Percentiles rank a stretch among this genome's conserved stretches.
These are phyloP conservation scores for Tetrapyrgos nigripes DNA, from an alignment of 1,284 basidiomycete species.

Conservation along the genomic window DNA sequence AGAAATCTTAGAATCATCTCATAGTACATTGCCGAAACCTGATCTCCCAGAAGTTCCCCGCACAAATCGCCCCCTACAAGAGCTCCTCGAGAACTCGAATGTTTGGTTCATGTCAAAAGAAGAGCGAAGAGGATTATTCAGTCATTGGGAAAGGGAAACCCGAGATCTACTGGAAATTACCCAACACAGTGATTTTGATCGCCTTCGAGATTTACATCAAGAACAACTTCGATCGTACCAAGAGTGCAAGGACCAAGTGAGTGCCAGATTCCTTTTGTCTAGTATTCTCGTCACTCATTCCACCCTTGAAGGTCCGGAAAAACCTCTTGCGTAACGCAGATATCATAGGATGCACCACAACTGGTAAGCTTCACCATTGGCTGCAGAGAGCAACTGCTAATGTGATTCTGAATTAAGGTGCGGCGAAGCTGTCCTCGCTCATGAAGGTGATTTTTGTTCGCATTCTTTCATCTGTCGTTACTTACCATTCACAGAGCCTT, in stretches of 20 bases:
- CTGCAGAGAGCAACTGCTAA: not conserved
- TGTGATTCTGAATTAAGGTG: conserved; percentile 47
- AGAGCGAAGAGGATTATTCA: conserved; percentile 39
- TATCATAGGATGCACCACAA: conserved; percentile 77
- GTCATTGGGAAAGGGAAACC: conserved; percentile 35
- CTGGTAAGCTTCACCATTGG: conserved; percentile 43
- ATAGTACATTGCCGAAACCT: no score
- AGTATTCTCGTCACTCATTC: not conserved
- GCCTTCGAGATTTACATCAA: conserved; percentile 24
- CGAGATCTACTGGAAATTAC: conserved; percentile 6
- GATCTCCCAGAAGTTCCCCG: not conserved
- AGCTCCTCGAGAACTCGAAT: conserved; percentile 29
- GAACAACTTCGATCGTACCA: conserved; percentile 32
- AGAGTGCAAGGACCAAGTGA: conserved; percentile 46
- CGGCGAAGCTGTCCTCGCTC: conserved; percentile 65
- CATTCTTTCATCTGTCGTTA: not conserved
- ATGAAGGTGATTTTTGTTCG: conserved; percentile 59
- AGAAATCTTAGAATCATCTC: no score
- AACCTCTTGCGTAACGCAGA: conserved; percentile 58
- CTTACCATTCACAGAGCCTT: conserved; percentile 45
- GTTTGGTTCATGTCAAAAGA: conserved; percentile 42
- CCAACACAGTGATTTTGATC: not conserved
- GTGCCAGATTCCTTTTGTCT: conserved; percentile 6
- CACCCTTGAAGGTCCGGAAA: conserved; percentile 40
- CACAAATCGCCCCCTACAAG: conserved; percentile 20